Percentiles rank a stretch among this genome's conserved stretches.
These are phyloP conservation scores for Hyaloscypha variabilis DNA, from an alignment of 495 filamentous ascomycete species.

Conservation along the genomic window DNA sequence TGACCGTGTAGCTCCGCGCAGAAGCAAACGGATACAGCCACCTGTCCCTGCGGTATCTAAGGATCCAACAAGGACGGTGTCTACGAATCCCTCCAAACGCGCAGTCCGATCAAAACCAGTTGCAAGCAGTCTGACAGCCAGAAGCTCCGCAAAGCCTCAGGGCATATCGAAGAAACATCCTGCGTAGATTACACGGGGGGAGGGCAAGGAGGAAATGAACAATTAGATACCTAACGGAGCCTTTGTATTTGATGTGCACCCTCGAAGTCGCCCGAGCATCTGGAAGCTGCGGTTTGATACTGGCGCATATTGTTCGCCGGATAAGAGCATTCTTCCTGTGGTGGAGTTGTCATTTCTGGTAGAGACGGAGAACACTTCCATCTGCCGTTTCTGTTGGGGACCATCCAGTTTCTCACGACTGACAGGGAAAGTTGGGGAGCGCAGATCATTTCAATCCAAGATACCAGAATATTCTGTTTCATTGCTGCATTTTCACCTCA, in stretches of 20 bases:
- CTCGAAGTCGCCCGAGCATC: slow-evolving; percentile 6
- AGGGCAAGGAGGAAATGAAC: slow-evolving; percentile 14
- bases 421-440: neutral
- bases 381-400: slow-evolving; percentile 8
- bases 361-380: slow-evolving; percentile 11
- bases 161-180: slow-evolving; percentile 18
- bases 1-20: slow-evolving; percentile 22
- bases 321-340: slow-evolving; percentile 7
- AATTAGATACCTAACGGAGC: slow-evolving; percentile 7
- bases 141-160: slow-evolving; percentile 20
- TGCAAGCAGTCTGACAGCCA: slow-evolving; percentile 20
- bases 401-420: too few species aligned
- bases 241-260: slow-evolving; percentile 6
- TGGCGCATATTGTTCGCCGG: neutral
- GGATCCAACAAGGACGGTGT: slow-evolving; percentile 10
- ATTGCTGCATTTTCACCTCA: neutral
- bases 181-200: slow-evolving; percentile 12
- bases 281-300: slow-evolving; percentile 3
- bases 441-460: neutral
- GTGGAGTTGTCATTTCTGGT: slow-evolving; percentile 9
- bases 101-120: slow-evolving; percentile 18
- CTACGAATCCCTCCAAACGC: slow-evolving; percentile 12
- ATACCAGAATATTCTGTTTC: neutral
- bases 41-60: slow-evolving; percentile 16
- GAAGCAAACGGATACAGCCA: slow-evolving; percentile 24